Evolutionary conservation across 2,329 filamentous ascomycete species (phyloP), one percentile per base, ranked within the genome.

Genomic region (Onygena corvina): DNA sequence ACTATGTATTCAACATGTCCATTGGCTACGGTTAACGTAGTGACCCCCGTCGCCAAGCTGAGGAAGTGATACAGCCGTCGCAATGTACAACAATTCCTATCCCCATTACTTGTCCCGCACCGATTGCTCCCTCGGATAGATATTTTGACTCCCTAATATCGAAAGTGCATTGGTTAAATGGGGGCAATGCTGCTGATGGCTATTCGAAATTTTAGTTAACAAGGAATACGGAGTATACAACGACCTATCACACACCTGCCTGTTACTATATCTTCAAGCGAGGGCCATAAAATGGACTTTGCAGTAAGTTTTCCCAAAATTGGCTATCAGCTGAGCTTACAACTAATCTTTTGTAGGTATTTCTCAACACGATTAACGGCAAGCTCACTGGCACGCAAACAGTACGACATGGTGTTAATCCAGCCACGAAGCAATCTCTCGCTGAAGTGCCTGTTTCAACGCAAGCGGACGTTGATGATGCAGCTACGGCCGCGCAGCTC

Each of bases 361-460:
- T 72, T 57, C 64, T 60, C 61, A 74, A 73, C 57, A 58, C 71
- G 51, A 64, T 74, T 57, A 65, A 70, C 56, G 69, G 68, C 31
- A 61, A 71, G 55, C 57, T 56, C 47, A 66, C 68, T 46, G 51
- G 54, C 30, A 60, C 64, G 35, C 53, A 62, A 23, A 57, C 60
- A 6, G 61, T 57, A 2, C 64, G 68, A 53, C 61, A 65, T 27
- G 67, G 68, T 18, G 61, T 65, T 52, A 68, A 74, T 54, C 71
- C 71, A 5, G 65, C 70, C 49, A 73, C 68, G 14, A 67, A 69
- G 49, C 61, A 71, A 45, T 55, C 59, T 8, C 64, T 71, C 36
- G 70, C 67, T 60, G 64, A 71, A 3, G 70, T 69, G 11, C 74
- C 74, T 5, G 56, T 70, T 5, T 66, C 70, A 3, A 62, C 66